Conservation (phyloP, 1,284 basidiomycete genomes). For the Gymnopus androsaceus region DNA sequence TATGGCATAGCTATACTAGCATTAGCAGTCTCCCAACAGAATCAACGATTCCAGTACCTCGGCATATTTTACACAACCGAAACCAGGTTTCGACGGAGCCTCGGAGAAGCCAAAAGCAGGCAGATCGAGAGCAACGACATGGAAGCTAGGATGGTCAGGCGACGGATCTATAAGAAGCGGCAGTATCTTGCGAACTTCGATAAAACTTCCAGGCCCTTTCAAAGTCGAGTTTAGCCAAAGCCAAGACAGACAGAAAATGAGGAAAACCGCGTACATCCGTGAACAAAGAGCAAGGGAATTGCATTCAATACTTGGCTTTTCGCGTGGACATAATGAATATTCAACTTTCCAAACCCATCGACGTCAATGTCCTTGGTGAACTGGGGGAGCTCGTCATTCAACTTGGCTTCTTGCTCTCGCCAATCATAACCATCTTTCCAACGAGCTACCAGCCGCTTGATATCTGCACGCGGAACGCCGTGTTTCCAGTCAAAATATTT, state of each 20-base stretch:
- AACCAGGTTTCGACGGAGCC: constrained; percentile 29
- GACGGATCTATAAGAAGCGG: constrained; percentile 46
- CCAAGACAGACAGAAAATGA: not conserved
- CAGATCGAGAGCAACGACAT: constrained; percentile 55
- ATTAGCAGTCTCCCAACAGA: no score
- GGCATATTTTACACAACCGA: constrained; percentile 35
- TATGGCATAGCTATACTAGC: constrained; percentile 44
- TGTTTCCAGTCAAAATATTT: constrained; percentile 39
- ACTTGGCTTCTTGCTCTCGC: constrained; percentile 38
- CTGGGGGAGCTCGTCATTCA: constrained; percentile 41
- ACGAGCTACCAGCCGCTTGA: constrained; percentile 37
- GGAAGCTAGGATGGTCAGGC: constrained; percentile 54
- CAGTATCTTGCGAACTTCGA: constrained; percentile 56
- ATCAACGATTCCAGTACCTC: constrained; percentile 30
- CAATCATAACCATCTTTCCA: constrained; percentile 48
- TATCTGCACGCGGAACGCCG: constrained; percentile 40
- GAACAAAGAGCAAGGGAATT: constrained; percentile 48
- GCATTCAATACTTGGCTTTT: constrained; percentile 35
- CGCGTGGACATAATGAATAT: constrained; percentile 16
- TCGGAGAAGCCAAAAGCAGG: constrained; percentile 60
- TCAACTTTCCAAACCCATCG: constrained; percentile 6
- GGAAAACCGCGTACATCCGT: constrained; percentile 41
- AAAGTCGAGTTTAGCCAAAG: not conserved
- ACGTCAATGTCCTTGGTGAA: constrained; percentile 12
- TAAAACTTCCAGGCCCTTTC: constrained; percentile 62